Conservation (phyloP, 441 rosid genomes). For the Populus hybrid region DNA sequence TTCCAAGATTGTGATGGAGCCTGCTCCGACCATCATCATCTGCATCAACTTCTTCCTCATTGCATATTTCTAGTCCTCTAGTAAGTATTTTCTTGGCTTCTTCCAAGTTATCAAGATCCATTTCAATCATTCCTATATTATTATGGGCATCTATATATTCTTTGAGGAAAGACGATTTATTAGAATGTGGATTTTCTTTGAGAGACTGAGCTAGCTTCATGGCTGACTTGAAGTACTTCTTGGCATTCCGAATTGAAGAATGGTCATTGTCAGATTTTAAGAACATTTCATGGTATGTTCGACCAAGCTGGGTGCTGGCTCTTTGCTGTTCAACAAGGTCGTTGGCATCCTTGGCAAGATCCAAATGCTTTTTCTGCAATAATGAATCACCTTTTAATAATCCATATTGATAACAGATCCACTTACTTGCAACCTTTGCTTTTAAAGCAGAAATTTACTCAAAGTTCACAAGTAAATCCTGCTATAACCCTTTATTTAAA, state of each 20-base stretch:
- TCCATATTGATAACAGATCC: neutral
- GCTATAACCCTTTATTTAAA: too few species aligned
- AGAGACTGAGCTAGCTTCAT: slow-evolving; percentile 71
- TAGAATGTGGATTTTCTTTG: slow-evolving; percentile 59
- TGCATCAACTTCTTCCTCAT: slow-evolving; percentile 82
- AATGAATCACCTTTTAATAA: slow-evolving; percentile 1
- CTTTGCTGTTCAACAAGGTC: slow-evolving; percentile 93
- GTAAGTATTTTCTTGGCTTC: slow-evolving; percentile 55
- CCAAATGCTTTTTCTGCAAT: slow-evolving; percentile 77
- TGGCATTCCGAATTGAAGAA: slow-evolving; percentile 67
- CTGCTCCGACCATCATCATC: slow-evolving; percentile 79
- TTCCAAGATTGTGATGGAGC: slow-evolving; percentile 95
- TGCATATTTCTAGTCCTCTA: slow-evolving; percentile 74
- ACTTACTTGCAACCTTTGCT: neutral
- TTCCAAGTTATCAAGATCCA: slow-evolving; percentile 80
- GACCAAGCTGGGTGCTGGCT: slow-evolving; percentile 93
- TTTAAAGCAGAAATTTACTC: neutral
- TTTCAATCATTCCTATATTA: slow-evolving; percentile 88
- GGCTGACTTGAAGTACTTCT: slow-evolving; percentile 77
- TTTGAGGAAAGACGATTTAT: slow-evolving; percentile 61
- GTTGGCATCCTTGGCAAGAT: slow-evolving; percentile 68
- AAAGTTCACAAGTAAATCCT: neutral
- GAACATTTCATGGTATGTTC: slow-evolving; percentile 82
- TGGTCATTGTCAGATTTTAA: slow-evolving; percentile 63
- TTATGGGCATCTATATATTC: slow-evolving; percentile 92